Evolutionary conservation across 148 eudicot species (phyloP).

Genomic region (Vaccinium vitisidaea): DNA sequence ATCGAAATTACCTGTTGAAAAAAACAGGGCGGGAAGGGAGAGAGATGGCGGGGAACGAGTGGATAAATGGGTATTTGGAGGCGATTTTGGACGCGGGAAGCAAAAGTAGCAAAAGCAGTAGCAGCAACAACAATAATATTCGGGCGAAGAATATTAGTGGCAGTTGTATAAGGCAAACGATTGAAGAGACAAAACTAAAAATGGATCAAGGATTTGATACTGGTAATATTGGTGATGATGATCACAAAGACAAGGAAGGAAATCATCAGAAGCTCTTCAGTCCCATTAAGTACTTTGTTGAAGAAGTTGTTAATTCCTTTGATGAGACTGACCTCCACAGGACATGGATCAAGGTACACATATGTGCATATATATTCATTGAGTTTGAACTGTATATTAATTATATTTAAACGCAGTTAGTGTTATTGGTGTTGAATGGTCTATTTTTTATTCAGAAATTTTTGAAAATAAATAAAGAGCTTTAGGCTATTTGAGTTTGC

Average conservation of each 20-base stretch:
- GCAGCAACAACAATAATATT: not conserved
- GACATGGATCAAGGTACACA: slow-evolving; percentile 51
- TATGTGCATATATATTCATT: not conserved
- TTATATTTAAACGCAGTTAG: not conserved
- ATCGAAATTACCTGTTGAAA: not conserved
- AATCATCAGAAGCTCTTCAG: slow-evolving; percentile 22
- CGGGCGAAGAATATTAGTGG: not conserved
- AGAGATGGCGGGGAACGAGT: slow-evolving; percentile 45
- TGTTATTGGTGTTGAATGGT: not conserved
- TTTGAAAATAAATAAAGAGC: not conserved
- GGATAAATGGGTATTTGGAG: slow-evolving; percentile 60
- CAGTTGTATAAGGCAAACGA: slow-evolving; percentile 7
- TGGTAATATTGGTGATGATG: not conserved
- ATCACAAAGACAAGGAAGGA: slow-evolving; percentile 21
- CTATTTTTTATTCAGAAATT: not conserved
- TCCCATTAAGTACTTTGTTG: slow-evolving; percentile 57
- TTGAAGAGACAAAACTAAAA: slow-evolving; percentile 31
- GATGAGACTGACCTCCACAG: slow-evolving; percentile 53
- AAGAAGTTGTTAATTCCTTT: slow-evolving; percentile 47
- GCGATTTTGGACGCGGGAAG: slow-evolving; percentile 46
- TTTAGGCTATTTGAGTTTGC: not conserved
- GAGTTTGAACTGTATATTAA: not conserved
- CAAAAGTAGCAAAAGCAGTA: slow-evolving; percentile 10
- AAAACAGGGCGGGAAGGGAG: not conserved
- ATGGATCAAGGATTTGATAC: slow-evolving; percentile 21